phyloP scores from a whole-genome alignment of 2,329 filamentous ascomycete species.

The Colletotrichum godetiae region DNA sequence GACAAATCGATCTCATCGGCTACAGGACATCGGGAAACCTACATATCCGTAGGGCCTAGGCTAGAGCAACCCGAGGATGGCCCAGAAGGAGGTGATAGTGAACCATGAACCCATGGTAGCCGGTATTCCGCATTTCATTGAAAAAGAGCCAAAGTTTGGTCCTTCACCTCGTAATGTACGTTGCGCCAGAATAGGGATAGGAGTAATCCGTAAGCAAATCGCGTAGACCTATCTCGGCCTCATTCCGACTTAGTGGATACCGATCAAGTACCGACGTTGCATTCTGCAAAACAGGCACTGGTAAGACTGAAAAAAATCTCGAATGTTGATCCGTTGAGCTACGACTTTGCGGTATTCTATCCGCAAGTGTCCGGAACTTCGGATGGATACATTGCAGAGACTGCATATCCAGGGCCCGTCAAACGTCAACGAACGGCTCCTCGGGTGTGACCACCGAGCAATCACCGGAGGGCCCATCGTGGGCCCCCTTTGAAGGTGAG shows the following conservation, averaged over 20 bases:
- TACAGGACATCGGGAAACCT: background rate
- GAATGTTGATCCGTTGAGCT: background rate
- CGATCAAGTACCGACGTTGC: conserved; percentile 32
- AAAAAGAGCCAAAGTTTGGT: background rate
- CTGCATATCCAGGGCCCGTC: background rate
- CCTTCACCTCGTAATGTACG: background rate
- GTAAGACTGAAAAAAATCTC: background rate
- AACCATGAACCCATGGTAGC: background rate
- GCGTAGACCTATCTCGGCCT: conserved; percentile 26
- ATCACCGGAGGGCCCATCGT: conserved; percentile 14
- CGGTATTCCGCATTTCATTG: background rate
- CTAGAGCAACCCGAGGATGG: background rate
- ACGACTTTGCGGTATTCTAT: background rate
- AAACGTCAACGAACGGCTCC: background rate
- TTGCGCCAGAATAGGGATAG: background rate
- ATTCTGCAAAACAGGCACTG: conserved; percentile 5
- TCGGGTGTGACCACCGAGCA: conserved; percentile 29
- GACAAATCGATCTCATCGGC: background rate
- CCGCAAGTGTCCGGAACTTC: background rate
- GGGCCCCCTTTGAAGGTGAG: background rate
- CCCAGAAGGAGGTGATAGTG: no score
- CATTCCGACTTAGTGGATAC: conserved; percentile 30
- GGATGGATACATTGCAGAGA: background rate
- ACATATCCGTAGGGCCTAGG: background rate
- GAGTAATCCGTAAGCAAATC: background rate